Percentiles rank a stretch among this genome's conserved stretches.
These are phyloP conservation scores for Hydnomerulius pinastri DNA, from an alignment of 768 basidiomycete species.

Conservation along the genomic window DNA sequence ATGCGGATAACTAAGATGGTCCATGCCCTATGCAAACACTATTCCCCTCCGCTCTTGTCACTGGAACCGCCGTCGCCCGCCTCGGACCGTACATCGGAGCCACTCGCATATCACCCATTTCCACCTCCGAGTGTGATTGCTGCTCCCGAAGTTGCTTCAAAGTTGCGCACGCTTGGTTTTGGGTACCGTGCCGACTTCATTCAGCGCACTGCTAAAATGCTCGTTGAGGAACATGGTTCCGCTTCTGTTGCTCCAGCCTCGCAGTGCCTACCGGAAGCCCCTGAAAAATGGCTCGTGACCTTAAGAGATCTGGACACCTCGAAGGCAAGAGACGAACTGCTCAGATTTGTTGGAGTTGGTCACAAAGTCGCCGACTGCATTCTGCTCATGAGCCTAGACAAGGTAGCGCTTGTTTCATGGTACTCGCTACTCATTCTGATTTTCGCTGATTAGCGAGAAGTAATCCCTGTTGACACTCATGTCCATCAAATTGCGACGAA, in stretches of 20 bases:
- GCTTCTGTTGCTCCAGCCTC: not conserved
- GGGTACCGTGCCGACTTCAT: conserved; percentile 95
- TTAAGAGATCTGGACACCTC: conserved; percentile 52
- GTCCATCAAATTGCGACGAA: conserved; percentile 87
- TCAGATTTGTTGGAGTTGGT: conserved; percentile 89
- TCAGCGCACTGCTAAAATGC: conserved; percentile 77
- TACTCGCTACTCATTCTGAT: conserved; percentile 7
- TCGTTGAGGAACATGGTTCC: conserved; percentile 55
- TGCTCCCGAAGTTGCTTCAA: conserved; percentile 53
- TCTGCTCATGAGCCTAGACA: conserved; percentile 89
- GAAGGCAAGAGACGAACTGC: conserved; percentile 70
- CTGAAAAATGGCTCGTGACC: conserved; percentile 61
- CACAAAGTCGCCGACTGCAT: conserved; percentile 97
- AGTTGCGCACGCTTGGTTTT: conserved; percentile 84
- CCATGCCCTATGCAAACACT: conserved; percentile 75
- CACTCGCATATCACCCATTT: conserved; percentile 71
- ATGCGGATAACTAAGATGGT: conserved; percentile 93
- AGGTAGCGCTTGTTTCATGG: conserved; percentile 48
- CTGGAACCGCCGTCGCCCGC: conserved; percentile 33
- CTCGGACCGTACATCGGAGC: conserved; percentile 35
- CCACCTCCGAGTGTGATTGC: conserved; percentile 75
- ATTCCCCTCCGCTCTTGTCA: conserved; percentile 68
- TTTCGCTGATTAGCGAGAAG: conserved; percentile 57
- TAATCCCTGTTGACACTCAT: conserved; percentile 96
- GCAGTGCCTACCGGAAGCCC: conserved; percentile 37